Percentiles rank a stretch among this genome's conserved stretches.
phyloP scores from a whole-genome alignment of 768 basidiomycete species.

The Suillus sp. region DNA sequence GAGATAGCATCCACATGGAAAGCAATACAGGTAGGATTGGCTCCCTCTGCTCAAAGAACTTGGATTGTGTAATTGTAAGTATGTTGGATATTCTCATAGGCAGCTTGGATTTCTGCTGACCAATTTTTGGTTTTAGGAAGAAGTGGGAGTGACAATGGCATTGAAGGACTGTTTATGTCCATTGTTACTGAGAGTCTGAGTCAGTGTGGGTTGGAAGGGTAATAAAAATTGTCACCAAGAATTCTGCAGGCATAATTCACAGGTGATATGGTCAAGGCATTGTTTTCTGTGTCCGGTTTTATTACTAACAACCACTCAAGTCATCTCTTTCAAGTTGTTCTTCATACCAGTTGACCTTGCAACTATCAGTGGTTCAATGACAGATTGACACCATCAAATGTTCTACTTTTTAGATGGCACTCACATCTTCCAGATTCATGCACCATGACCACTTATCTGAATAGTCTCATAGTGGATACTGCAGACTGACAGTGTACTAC shows the following conservation, averaged over 20 bases:
- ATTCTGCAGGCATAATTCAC: neutral
- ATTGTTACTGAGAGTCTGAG: neutral
- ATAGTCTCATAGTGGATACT: too few species aligned
- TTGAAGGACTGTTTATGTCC: neutral
- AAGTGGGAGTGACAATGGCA: constrained; percentile 13
- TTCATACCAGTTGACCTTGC: neutral
- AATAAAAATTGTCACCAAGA: neutral
- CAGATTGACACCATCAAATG: constrained; percentile 3
- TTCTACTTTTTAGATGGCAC: constrained; percentile 13
- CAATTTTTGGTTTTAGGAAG: constrained; percentile 16
- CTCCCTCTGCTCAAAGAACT: constrained; percentile 17
- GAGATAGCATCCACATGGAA: constrained; percentile 22
- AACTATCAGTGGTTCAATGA: neutral
- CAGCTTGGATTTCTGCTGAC: constrained; percentile 16
- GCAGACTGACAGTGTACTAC: too few species aligned
- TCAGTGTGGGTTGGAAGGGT: too few species aligned
- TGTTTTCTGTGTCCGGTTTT: constrained; percentile 2
- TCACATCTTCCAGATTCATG: too few species aligned
- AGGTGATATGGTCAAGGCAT: neutral
- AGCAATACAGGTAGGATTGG: constrained; percentile 16
- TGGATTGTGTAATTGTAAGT: constrained; percentile 13
- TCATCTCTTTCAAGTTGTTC: neutral
- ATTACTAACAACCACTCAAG: constrained; percentile 7
- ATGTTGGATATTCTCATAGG: constrained; percentile 15
- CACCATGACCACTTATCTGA: too few species aligned